Evolutionary conservation across 495 filamentous ascomycete genomes (phyloP).

Genomic region (Podospora conica): DNA sequence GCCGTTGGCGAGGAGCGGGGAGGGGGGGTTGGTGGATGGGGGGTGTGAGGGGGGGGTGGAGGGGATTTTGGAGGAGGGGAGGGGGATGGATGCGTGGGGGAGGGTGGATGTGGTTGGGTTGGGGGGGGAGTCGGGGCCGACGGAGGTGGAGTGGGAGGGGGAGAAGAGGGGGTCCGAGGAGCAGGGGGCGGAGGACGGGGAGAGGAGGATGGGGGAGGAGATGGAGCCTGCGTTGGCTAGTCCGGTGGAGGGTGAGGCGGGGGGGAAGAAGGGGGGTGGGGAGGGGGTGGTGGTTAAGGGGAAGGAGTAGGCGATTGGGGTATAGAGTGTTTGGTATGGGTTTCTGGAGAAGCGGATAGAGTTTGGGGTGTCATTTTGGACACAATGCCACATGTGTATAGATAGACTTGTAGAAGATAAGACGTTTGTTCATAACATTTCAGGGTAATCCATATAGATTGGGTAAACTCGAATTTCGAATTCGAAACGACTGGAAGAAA

Average conservation of each 20-base stretch:
- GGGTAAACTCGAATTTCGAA: too few species aligned
- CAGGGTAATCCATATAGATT: too few species aligned
- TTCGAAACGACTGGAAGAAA: neutral
- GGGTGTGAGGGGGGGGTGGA: constrained; percentile 17
- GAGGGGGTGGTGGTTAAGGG: neutral
- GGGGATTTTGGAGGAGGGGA: neutral
- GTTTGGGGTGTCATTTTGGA: neutral
- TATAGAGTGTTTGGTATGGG: neutral
- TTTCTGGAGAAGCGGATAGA: neutral
- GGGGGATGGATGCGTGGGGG: constrained; percentile 25
- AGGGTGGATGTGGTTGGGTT: constrained; percentile 43
- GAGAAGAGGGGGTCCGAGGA: constrained; percentile 8
- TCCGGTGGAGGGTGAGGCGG: neutral
- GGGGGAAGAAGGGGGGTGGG: neutral
- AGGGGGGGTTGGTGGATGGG: constrained; percentile 34
- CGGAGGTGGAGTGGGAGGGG: constrained; percentile 16
- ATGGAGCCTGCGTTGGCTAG: constrained; percentile 32
- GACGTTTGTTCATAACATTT: too few species aligned
- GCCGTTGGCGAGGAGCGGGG: constrained; percentile 41
- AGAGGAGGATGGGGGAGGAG: constrained; percentile 36
- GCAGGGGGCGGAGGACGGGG: constrained; percentile 24
- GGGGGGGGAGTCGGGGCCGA: constrained; percentile 23
- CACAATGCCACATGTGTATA: too few species aligned
- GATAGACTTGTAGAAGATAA: neutral
- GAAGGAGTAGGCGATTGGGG: neutral